A percentile compares a stretch with the other conserved stretches of the same genome.
These are phyloP conservation scores for Eutrema salsugineum DNA, from an alignment of 441 rosid genomes.

Conservation along the genomic window DNA sequence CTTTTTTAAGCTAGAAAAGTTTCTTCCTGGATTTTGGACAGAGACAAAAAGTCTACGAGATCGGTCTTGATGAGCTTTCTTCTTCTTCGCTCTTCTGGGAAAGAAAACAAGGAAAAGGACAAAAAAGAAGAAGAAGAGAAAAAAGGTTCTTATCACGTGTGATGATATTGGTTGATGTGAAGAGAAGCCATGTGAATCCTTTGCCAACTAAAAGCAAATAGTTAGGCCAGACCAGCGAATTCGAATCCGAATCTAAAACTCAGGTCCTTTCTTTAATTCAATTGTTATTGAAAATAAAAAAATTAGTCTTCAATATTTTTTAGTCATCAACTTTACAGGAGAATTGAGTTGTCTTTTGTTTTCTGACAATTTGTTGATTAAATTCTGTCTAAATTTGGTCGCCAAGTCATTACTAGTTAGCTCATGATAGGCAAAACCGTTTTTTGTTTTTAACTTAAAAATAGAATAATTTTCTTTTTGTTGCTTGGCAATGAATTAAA, in stretches of 20 bases:
- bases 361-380: conserved; percentile 1
- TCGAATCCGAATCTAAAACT: conserved; percentile 18
- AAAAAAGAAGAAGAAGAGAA: background rate
- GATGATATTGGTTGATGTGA: conserved; percentile 30
- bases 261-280: background rate
- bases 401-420: background rate
- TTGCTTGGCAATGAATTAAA: background rate
- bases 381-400: conserved; percentile 23
- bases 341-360: conserved; percentile 22
- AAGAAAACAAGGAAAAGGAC: background rate
- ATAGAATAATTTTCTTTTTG: too few relatives aligned
- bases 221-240: conserved; percentile 48
- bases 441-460: too few relatives aligned
- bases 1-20: background rate
- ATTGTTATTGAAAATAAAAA: too few relatives aligned
- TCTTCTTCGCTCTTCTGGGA: conserved; percentile 1
- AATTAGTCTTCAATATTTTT: too few relatives aligned
- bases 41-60: conserved; percentile 24
- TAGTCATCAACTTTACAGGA: conserved; percentile 24
- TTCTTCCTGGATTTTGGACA: conserved; percentile 13
- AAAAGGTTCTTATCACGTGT: conserved; percentile 10
- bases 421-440: conserved; percentile 6
- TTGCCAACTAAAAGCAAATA: conserved; percentile 41
- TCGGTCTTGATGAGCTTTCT: conserved; percentile 39
- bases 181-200: conserved; percentile 51